Percentiles rank a stretch among this genome's conserved stretches.
Evolutionary conservation across 345 rosid genomes (phyloP).

Genomic region (Eucalyptus pauciflora): DNA sequence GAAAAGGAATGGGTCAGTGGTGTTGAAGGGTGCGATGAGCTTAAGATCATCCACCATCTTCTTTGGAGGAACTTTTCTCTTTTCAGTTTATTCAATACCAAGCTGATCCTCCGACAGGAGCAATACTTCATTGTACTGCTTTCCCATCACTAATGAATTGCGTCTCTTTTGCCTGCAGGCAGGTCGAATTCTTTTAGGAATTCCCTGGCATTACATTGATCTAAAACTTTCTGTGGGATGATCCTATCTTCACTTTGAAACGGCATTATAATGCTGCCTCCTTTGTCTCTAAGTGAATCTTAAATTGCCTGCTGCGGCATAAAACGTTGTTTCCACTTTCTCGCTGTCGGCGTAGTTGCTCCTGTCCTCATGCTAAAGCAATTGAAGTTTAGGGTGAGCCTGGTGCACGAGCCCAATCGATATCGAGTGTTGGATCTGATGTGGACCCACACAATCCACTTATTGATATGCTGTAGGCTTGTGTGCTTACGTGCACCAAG

Average conservation of each 20-base stretch:
- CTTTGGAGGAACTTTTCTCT: background rate
- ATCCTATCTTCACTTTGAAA: background rate
- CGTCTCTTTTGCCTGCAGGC: background rate
- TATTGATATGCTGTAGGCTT: background rate
- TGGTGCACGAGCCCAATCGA: background rate
- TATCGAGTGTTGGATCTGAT: background rate
- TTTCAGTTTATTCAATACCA: background rate
- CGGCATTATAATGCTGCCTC: background rate
- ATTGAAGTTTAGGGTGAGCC: background rate
- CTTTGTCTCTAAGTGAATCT: background rate
- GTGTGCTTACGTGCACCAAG: background rate
- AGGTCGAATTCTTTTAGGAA: background rate
- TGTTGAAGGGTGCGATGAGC: background rate
- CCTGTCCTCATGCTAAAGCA: background rate
- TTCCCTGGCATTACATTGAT: background rate
- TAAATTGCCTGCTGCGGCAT: background rate
- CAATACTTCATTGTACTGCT: background rate
- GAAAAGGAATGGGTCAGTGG: background rate
- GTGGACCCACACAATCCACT: background rate
- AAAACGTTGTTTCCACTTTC: background rate
- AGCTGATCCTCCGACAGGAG: background rate
- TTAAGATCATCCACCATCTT: background rate
- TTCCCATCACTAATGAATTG: background rate
- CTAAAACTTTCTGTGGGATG: background rate
- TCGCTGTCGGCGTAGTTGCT: background rate